These are phyloP conservation scores for Cyclotella baltica DNA, from an alignment of 108 stramenopile genomes.

Conservation along the genomic window DNA sequence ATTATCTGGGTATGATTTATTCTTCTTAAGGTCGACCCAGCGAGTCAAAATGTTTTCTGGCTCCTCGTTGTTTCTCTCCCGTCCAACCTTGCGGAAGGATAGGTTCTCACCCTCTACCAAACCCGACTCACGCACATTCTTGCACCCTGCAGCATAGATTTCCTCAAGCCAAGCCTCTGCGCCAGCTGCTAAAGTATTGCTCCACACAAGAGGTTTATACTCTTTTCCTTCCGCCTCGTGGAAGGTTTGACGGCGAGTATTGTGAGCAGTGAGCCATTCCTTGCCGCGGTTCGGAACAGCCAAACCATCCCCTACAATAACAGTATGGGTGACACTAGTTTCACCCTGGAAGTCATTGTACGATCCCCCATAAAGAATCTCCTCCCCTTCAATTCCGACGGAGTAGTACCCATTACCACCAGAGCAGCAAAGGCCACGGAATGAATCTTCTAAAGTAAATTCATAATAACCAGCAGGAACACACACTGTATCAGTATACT, in stretches of 20 bases:
- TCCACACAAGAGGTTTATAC: constrained; percentile 37
- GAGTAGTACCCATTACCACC: constrained; percentile 21
- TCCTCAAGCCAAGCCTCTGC: constrained; percentile 22
- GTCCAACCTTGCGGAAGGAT: constrained; percentile 22
- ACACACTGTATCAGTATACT: constrained; percentile 21
- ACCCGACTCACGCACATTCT: constrained; percentile 11
- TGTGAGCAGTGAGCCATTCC: constrained; percentile 38
- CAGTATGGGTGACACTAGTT: constrained; percentile 15
- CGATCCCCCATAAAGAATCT: constrained; percentile 29
- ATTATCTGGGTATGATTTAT: constrained; percentile 32
- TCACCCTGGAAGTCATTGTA: background rate
- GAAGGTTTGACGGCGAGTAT: constrained; percentile 32
- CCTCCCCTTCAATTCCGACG: constrained; percentile 27
- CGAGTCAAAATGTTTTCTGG: constrained; percentile 30
- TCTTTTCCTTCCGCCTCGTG: constrained; percentile 12
- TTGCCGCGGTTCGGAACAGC: constrained; percentile 6
- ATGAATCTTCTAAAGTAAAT: constrained; percentile 10
- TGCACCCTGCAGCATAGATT: constrained; percentile 17
- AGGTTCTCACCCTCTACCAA: constrained; percentile 40
- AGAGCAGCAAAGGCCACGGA: constrained; percentile 22
- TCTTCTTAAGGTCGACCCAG: constrained; percentile 26
- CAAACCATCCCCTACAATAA: constrained; percentile 18
- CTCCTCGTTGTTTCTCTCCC: background rate
- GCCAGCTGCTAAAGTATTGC: constrained; percentile 7
- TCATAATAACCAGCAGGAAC: constrained; percentile 20